These are phyloP conservation scores for Fusarium falciforme DNA, from an alignment of 2,329 filamentous ascomycete genomes.

Conservation along the genomic window DNA sequence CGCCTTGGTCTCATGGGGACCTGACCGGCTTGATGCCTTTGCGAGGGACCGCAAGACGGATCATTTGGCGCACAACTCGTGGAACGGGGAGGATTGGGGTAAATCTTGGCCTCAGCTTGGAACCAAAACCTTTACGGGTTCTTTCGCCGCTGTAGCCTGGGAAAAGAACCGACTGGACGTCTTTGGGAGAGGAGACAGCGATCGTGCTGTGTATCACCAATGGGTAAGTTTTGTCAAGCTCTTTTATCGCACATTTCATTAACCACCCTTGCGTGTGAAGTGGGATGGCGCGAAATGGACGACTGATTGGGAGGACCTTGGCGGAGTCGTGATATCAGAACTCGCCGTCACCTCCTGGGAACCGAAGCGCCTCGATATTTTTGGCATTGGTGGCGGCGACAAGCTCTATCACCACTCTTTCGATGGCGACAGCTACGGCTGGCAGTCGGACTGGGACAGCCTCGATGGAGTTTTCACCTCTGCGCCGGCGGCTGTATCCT, in stretches of 20 bases:
- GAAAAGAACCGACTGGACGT: neutral
- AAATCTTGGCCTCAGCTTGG: neutral
- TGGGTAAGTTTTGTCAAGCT: neutral
- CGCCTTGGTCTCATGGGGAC: neutral
- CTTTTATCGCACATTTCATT: neutral
- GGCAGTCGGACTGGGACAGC: constrained; percentile 9
- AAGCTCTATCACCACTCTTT: neutral
- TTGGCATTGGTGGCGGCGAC: neutral
- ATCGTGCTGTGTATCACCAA: neutral
- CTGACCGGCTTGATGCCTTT: neutral
- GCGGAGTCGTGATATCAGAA: neutral
- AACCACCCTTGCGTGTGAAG: neutral
- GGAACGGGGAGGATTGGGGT: neutral
- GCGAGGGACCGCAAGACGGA: neutral
- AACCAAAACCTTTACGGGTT: neutral
- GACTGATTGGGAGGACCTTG: neutral
- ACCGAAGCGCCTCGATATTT: neutral
- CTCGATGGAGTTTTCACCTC: constrained; percentile 27
- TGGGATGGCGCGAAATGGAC: neutral
- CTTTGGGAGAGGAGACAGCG: neutral
- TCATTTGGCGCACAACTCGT: constrained; percentile 1
- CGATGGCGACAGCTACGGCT: neutral
- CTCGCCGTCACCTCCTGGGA: neutral
- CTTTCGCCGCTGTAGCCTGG: neutral
- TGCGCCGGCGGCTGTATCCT: constrained; percentile 38